Evolutionary conservation across 2,329 filamentous ascomycete genomes (phyloP).

Genomic region (Colletotrichum zoysiae): DNA sequence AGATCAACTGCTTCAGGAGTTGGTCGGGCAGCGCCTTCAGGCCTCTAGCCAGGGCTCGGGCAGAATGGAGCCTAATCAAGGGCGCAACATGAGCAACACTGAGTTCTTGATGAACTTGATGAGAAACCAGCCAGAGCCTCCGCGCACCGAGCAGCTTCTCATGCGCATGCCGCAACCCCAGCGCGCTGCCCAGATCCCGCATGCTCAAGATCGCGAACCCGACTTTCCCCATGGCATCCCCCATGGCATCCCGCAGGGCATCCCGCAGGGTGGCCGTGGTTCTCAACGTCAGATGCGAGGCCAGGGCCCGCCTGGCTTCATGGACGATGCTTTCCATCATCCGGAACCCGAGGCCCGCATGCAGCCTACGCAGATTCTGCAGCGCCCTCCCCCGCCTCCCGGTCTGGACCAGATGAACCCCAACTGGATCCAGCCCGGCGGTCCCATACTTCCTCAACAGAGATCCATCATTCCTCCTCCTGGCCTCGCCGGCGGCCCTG

Average conservation of each 20-base stretch:
- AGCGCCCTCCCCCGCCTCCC: constrained; percentile 71
- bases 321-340: constrained; percentile 66
- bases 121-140: constrained; percentile 65
- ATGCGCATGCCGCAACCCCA: constrained; percentile 67
- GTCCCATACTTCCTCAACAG: constrained; percentile 57
- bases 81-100: constrained; percentile 73
- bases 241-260: constrained; percentile 44
- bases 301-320: constrained; percentile 64
- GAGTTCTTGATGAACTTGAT: constrained; percentile 90
- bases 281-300: constrained; percentile 58
- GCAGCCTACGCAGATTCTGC: constrained; percentile 73
- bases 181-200: constrained; percentile 61
- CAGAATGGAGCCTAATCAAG: constrained; percentile 58
- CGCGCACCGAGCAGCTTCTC: constrained; percentile 63
- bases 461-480: constrained; percentile 70
- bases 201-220: constrained; percentile 62
- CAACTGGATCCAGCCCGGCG: constrained; percentile 63
- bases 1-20: constrained; percentile 72
- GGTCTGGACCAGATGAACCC: constrained; percentile 72
- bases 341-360: constrained; percentile 63
- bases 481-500: constrained; percentile 61
- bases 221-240: constrained; percentile 54
- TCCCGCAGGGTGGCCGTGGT: constrained; percentile 49
- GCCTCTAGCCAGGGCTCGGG: constrained; percentile 63
- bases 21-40: constrained; percentile 70